phyloP scores from a whole-genome alignment of 2,329 filamentous ascomycete species.

The Acrocalymma vagum region DNA sequence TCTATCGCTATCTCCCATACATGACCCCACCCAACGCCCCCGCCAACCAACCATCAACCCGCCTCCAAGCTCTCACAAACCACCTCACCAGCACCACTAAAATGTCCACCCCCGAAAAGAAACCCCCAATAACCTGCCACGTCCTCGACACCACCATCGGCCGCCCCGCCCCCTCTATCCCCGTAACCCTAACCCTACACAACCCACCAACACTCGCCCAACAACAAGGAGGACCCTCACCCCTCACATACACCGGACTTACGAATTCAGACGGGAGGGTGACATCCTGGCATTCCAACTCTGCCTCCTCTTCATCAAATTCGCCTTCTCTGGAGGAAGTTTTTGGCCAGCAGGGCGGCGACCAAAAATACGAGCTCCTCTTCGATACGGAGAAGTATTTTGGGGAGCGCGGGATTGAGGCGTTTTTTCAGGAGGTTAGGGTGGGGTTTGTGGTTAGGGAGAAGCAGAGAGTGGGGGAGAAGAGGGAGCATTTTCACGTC shows the following conservation, averaged over 20 bases:
- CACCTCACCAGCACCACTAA: constrained; percentile 21
- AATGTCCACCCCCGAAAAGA: constrained; percentile 30
- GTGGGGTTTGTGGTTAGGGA: constrained; percentile 61
- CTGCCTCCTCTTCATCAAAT: constrained; percentile 50
- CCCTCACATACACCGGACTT: constrained; percentile 66
- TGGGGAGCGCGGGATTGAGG: constrained; percentile 62
- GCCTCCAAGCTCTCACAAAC: constrained; percentile 21
- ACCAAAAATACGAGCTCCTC: constrained; percentile 71
- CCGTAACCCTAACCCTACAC: constrained; percentile 68
- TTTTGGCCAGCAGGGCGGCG: constrained; percentile 46
- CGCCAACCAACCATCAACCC: constrained; percentile 26
- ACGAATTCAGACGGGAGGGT: constrained; percentile 83
- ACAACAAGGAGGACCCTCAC: constrained; percentile 51
- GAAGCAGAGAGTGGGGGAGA: constrained; percentile 57
- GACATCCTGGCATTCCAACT: constrained; percentile 69
- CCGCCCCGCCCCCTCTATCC: constrained; percentile 71
- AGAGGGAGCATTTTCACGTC: constrained; percentile 77
- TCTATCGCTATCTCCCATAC: constrained; percentile 2
- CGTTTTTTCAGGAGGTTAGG: constrained; percentile 67
- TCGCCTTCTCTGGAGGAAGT: constrained; percentile 48
- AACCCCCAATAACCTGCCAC: constrained; percentile 80
- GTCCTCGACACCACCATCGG: constrained; percentile 84
- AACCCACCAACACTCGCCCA: constrained; percentile 43
- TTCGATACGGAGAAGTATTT: constrained; percentile 81
- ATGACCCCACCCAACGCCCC: constrained; percentile 28